Evolutionary conservation across 1,139 yeast genomes (phyloP).

Genomic region (Williopsis jadinii): DNA sequence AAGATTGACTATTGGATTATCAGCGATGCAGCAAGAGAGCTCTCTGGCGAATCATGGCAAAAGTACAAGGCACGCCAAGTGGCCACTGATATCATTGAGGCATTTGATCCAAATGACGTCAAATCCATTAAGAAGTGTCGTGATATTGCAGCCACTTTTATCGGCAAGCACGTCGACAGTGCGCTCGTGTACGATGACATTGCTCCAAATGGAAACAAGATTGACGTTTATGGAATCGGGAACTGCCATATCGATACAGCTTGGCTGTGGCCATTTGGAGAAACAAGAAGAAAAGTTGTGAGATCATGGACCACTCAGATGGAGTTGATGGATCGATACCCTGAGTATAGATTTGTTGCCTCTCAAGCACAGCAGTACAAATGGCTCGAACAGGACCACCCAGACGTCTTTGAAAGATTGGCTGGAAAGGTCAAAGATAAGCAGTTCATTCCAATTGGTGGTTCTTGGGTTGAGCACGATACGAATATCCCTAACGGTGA

Average conservation of each 20-base stretch:
- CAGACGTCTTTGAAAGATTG: slow-evolving; percentile 55
- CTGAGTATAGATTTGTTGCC: slow-evolving; percentile 90
- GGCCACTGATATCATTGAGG: slow-evolving; percentile 74
- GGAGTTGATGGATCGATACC: slow-evolving; percentile 76
- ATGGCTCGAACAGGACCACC: slow-evolving; percentile 85
- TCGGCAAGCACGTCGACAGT: slow-evolving; percentile 62
- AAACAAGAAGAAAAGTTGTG: slow-evolving; percentile 83
- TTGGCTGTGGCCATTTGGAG: slow-evolving; percentile 98
- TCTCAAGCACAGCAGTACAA: slow-evolving; percentile 94
- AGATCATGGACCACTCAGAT: slow-evolving; percentile 95
- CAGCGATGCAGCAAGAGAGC: slow-evolving; percentile 86
- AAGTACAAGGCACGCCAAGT: slow-evolving; percentile 75
- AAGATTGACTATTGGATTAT: slow-evolving; percentile 81
- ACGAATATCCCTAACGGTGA: slow-evolving; percentile 94
- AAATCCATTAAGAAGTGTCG: slow-evolving; percentile 55
- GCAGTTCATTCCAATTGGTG: slow-evolving; percentile 87
- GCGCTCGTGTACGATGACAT: slow-evolving; percentile 47
- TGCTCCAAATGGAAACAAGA: slow-evolving; percentile 23
- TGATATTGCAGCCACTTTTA: slow-evolving; percentile 50
- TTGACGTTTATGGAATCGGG: slow-evolving; percentile 75
- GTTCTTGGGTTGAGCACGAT: slow-evolving; percentile 97
- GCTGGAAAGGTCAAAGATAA: slow-evolving; percentile 63
- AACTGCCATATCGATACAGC: slow-evolving; percentile 98
- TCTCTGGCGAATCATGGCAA: slow-evolving; percentile 70
- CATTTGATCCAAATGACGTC: slow-evolving; percentile 54